Conservation (phyloP, 306 rosid genomes). For the Rubus idaeus region DNA sequence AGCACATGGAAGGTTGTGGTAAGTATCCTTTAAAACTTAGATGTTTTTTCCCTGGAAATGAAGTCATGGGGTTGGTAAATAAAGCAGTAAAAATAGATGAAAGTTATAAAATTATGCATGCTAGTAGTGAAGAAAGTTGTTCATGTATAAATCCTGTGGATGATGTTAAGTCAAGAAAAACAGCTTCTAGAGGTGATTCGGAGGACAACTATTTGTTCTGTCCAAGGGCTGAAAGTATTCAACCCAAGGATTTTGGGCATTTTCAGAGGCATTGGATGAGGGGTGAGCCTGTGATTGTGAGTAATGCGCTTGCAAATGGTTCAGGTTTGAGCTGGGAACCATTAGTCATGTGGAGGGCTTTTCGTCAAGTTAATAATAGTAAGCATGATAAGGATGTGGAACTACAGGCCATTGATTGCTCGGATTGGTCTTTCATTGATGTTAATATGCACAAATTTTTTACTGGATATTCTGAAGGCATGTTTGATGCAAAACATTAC, state of each 20-base stretch:
- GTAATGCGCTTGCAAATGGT: conserved; percentile 63
- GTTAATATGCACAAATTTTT: conserved; percentile 82
- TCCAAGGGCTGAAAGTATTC: conserved; percentile 52
- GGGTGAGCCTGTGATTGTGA: conserved; percentile 84
- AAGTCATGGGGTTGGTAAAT: conserved; percentile 44
- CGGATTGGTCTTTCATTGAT: conserved; percentile 55
- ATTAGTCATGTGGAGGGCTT: conserved; percentile 94
- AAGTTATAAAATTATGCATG: conserved; percentile 30
- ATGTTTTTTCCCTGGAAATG: conserved; percentile 37
- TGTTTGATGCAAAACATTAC: conserved; percentile 34
- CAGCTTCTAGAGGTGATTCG: conserved; percentile 63
- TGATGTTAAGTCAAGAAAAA: conserved; percentile 41
- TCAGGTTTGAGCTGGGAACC: conserved; percentile 97
- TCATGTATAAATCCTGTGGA: conserved; percentile 38
- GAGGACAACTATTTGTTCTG: conserved; percentile 62
- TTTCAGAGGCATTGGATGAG: conserved; percentile 79
- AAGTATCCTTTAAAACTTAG: conserved; percentile 46
- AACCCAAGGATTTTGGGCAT: conserved; percentile 48
- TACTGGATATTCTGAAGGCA: conserved; percentile 59
- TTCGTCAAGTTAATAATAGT: conserved; percentile 44
- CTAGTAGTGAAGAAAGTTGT: conserved; percentile 31
- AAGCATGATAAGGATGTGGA: conserved; percentile 45
- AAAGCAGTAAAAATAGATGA: conserved; percentile 51
- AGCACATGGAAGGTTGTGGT: conserved; percentile 41
- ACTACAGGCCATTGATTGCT: conserved; percentile 74